Percentiles rank a stretch among this genome's conserved stretches.
phyloP scores from a whole-genome alignment of 306 rosid species.

The Vigna hirtella region DNA sequence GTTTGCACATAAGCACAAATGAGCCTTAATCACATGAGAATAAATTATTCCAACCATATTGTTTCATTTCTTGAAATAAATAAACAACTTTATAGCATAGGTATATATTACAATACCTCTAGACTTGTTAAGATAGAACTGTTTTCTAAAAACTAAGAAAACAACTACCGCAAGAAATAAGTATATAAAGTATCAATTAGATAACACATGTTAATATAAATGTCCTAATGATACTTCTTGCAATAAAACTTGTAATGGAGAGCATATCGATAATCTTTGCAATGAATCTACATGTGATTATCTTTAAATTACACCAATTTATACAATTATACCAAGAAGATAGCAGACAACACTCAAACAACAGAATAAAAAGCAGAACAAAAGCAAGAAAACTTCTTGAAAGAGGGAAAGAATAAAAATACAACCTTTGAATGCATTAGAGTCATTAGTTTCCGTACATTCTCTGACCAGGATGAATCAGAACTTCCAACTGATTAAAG shows the following conservation, averaged over 20 bases:
- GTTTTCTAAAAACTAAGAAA: conserved; percentile 18
- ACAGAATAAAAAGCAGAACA: conserved; percentile 4
- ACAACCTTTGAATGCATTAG: conserved; percentile 83
- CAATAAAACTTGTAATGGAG: not conserved
- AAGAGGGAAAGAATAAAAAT: conserved; percentile 30
- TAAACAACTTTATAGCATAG: conserved; percentile 30
- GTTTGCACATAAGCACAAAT: conserved; percentile 7
- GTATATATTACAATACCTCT: conserved; percentile 17
- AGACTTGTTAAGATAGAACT: conserved; percentile 29
- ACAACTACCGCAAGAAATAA: conserved; percentile 4
- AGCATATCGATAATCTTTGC: not conserved
- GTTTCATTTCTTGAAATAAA: not conserved
- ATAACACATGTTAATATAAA: conserved; percentile 5
- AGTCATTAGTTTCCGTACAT: conserved; percentile 64
- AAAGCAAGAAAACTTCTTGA: not conserved
- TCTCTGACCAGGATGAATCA: conserved; percentile 49
- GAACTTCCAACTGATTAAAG: conserved; percentile 62
- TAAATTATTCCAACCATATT: conserved; percentile 12
- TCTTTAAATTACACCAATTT: not conserved
- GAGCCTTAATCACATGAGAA: conserved; percentile 1
- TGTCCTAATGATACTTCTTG: conserved; percentile 9
- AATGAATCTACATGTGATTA: conserved; percentile 2
- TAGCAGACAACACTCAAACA: conserved; percentile 8
- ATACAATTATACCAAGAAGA: not conserved
- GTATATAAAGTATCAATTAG: not conserved